Base-by-base conservation (phyloP, 2,329 filamentous ascomycete genomes). In the Penicillium polonicum region DNA sequence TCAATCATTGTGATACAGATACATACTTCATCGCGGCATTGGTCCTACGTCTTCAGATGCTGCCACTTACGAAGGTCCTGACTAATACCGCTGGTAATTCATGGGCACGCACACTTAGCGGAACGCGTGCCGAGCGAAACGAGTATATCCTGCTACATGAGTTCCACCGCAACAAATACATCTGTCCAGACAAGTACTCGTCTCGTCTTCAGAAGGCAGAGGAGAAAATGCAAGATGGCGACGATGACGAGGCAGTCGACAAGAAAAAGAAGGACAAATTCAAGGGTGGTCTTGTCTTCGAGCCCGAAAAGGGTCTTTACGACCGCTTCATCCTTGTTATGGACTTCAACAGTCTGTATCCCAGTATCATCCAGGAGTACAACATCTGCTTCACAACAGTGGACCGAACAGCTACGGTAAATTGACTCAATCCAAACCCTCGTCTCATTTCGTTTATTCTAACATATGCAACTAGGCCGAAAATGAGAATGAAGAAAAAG, bases 301-400 rank as follows among this genome's bases (percentile, higher is more conserved):
- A 99, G 74, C 94, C 94, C 5, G 92, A 97, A 74, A 97, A 93
- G 75, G 94, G 95, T 19, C 83, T 99, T 5, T 99, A 99, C 72
- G 94, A 99, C 82, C 96, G 95, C 77, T 97, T 95, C 74, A 90
- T 99, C 53, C 84, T 99, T 55, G 95, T 99, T 75, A 99, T 99
- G 95, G 94, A 99, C 81, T 99, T 99, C 82, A 99, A 99, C 83
- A 97, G 92, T 68, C 82, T 99, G 61, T 99, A 99, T 70, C 94
- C 94, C 33, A 97, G 91, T 71, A 97, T 99, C 70, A 99, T 99
- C 60, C 95, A 99, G 72, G 95, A 99, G 82, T 99, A 88, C 79
- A 99, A 99, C 76, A 99, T 99, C 67, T 99, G 95, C 80, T 99
- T 99, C 77, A 99, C 94, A 2, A 99, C 95, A 0, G 92, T 99